Evolutionary conservation across 352 stramenopile genomes (phyloP), one percentile per base, ranked within the genome.

Genomic region (Elongisporangium senticosum): DNA sequence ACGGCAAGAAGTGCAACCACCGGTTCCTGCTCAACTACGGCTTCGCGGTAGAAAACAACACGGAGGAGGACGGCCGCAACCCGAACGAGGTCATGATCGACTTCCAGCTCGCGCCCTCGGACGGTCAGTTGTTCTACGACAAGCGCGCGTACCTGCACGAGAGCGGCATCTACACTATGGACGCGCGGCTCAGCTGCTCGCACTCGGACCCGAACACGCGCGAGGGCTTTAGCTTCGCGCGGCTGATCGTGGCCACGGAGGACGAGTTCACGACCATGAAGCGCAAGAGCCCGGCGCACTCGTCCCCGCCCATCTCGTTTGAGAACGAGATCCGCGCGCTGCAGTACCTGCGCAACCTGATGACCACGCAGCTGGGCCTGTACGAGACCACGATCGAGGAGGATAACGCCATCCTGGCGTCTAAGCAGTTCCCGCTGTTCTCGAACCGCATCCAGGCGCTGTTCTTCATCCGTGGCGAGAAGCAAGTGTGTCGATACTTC

Each of bases 1-100:
- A 99, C 73, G 98, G 98, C 23, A 98, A 99, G 78, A 99, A 99
- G 75, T 99, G 97, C 79, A 99, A 99, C 81, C 97, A 99, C 75
- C 88, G 86, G 8, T 99, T 99, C 73, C 78, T 99, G 40, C 82
- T 99, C 49, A 99, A 99, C 79, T 99, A 99, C 71, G 97, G 98
- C 48, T 99, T 99, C 74, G 95, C 97, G 14, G 96, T 99, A 5
- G 96, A 99, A 73, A 87, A 98, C 69, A 99, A 99, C 72, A 95
- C 90, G 21, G 97, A 99, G 74, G 79, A 98, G 48, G 97, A 99
- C 72, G 96, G 96, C 0, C 96, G 97, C 66, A 99, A 98, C 87
- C 96, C 96, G 21, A 99, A 99, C 84, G 97, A 99, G 74, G 95
- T 99, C 52, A 84, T 92, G 64, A 81, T 94, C 10, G 81, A 91